Evolutionary conservation across 257 asterid genomes (phyloP).

Genomic region (Penstemon davidsonii): DNA sequence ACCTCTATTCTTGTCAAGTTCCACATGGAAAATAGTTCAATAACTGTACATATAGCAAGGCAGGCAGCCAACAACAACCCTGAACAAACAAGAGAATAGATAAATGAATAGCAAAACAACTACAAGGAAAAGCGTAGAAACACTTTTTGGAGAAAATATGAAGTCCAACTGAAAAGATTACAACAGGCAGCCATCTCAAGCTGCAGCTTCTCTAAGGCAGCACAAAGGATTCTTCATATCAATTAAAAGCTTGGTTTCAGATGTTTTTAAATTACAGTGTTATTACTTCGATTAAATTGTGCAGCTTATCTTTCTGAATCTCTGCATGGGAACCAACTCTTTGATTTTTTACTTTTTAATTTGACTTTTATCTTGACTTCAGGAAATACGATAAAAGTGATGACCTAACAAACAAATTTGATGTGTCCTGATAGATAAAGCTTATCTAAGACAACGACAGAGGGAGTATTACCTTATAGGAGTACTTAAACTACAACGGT

Average conservation of each 20-base stretch:
- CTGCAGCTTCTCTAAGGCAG: neutral
- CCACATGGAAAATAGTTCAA: conserved; percentile 97
- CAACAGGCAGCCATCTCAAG: neutral
- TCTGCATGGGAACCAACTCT: neutral
- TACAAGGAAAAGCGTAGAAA: conserved; percentile 3
- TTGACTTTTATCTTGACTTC: neutral
- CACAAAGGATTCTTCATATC: conserved; percentile 12
- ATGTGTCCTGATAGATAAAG: conserved; percentile 11
- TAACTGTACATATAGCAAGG: conserved; percentile 63
- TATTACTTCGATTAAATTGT: too few relatives aligned
- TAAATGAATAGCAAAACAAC: neutral
- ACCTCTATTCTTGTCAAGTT: conserved; percentile 97
- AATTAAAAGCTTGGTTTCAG: neutral
- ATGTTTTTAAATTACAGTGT: neutral
- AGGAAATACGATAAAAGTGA: neutral
- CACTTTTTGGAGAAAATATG: neutral
- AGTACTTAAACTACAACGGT: neutral
- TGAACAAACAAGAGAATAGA: conserved; percentile 33
- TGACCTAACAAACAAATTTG: neutral
- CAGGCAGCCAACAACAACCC: conserved; percentile 62
- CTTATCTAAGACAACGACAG: neutral
- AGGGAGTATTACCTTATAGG: conserved; percentile 13
- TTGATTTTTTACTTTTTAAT: neutral
- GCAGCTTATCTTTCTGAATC: too few relatives aligned
- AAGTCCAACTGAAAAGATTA: conserved; percentile 22